Evolutionary conservation across 2,329 filamentous ascomycete species (phyloP).

Genomic region (Venturia oleaginea): DNA sequence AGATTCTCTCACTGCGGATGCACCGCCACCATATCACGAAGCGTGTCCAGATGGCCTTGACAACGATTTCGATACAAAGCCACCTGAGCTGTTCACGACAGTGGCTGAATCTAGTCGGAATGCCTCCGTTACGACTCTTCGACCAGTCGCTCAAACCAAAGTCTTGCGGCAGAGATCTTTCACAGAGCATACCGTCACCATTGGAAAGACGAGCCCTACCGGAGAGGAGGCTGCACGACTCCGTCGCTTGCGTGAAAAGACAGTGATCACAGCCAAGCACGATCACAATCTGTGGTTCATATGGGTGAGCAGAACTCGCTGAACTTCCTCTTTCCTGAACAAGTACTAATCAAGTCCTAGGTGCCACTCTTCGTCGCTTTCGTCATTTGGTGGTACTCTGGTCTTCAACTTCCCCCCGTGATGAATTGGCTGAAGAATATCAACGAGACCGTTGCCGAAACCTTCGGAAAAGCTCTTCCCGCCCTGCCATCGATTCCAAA

Average conservation of each 20-base stretch:
- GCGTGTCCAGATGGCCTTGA: slow-evolving; percentile 11
- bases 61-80: slow-evolving; percentile 13
- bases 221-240: slow-evolving; percentile 39
- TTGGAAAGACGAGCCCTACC: slow-evolving; percentile 34
- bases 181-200: slow-evolving; percentile 23
- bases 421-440: slow-evolving; percentile 7
- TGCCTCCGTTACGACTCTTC: slow-evolving; percentile 11
- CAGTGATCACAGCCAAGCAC: slow-evolving; percentile 39
- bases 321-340: background rate
- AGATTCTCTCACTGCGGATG: slow-evolving; percentile 35
- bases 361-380: slow-evolving; percentile 12
- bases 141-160: background rate
- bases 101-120: background rate
- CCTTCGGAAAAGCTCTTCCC: slow-evolving; percentile 3
- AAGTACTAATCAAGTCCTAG: background rate
- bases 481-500: slow-evolving; percentile 4
- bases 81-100: slow-evolving; percentile 10
- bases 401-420: slow-evolving; percentile 8
- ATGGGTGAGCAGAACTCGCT: slow-evolving; percentile 35
- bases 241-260: slow-evolving; percentile 36
- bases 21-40: slow-evolving; percentile 15
- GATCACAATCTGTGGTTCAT: slow-evolving; percentile 46
- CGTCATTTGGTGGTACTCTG: slow-evolving; percentile 12
- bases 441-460: slow-evolving; percentile 8
- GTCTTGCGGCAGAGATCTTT: background rate